These are phyloP conservation scores for Eutrema heterophyllum DNA, from an alignment of 345 rosid species.

Conservation along the genomic window DNA sequence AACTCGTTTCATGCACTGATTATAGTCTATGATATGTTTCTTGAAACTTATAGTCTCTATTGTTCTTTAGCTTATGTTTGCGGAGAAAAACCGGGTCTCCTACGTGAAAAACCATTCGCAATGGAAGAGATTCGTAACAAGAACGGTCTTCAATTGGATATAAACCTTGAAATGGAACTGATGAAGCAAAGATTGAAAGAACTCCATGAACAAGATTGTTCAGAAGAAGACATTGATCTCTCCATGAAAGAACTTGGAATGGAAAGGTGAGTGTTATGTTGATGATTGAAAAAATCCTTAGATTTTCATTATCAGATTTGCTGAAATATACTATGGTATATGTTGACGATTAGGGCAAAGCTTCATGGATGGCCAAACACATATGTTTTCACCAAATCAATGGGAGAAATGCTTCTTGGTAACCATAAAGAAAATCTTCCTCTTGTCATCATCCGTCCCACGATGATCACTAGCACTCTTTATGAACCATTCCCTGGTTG, in stretches of 20 bases:
- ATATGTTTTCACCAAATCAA: slow-evolving; percentile 80
- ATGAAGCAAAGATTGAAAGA: slow-evolving; percentile 32
- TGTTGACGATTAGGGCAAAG: slow-evolving; percentile 44
- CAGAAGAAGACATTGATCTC: slow-evolving; percentile 23
- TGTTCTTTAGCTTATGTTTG: slow-evolving; percentile 51
- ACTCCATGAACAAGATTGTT: slow-evolving; percentile 24
- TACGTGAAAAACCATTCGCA: slow-evolving; percentile 34
- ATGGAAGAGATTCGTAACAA: slow-evolving; percentile 38
- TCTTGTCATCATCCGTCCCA: slow-evolving; percentile 56
- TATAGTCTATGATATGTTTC: neutral
- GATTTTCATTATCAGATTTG: neutral
- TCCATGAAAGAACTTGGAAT: slow-evolving; percentile 52
- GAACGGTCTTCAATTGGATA: slow-evolving; percentile 27
- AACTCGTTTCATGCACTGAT: neutral
- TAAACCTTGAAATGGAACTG: slow-evolving; percentile 35
- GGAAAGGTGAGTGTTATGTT: slow-evolving; percentile 32
- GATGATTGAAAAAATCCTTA: neutral
- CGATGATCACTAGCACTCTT: slow-evolving; percentile 61
- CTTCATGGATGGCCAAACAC: slow-evolving; percentile 77
- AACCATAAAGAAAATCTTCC: slow-evolving; percentile 46
- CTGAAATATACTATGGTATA: neutral
- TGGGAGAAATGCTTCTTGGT: slow-evolving; percentile 73
- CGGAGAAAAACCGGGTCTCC: slow-evolving; percentile 42
- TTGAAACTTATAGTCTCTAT: neutral
- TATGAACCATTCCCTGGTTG: slow-evolving; percentile 76